Conservation (phyloP, 495 filamentous ascomycete species). For the Neurospora sp. region DNA sequence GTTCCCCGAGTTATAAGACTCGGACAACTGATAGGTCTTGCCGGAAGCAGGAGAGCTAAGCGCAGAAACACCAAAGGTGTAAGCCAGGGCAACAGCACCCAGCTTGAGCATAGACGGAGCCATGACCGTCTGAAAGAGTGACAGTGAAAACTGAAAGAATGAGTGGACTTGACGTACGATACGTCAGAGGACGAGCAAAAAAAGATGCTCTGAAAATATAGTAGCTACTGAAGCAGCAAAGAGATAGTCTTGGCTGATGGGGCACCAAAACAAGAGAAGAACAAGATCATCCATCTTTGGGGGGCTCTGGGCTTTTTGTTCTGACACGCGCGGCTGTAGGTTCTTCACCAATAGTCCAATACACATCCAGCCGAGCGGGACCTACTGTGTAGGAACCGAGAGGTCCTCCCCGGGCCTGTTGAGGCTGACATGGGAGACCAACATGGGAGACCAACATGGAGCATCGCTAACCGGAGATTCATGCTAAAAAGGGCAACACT, state of each 20-base stretch:
- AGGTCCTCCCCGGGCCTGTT: not conserved
- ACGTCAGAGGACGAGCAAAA: constrained; percentile 38
- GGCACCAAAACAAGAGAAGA: constrained; percentile 12
- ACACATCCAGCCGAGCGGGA: not conserved
- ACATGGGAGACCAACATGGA: not conserved
- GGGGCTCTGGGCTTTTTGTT: not conserved
- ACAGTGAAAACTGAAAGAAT: constrained; percentile 22
- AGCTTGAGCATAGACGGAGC: constrained; percentile 33
- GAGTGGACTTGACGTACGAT: constrained; percentile 33
- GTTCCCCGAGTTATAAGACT: constrained; percentile 36
- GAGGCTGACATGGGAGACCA: no score
- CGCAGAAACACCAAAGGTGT: constrained; percentile 22
- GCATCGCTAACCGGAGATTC: not conserved
- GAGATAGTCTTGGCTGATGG: constrained; percentile 9
- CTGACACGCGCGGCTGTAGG: not conserved
- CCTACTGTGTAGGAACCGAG: not conserved
- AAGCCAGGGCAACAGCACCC: constrained; percentile 29
- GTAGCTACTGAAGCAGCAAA: constrained; percentile 16
- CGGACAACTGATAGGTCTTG: constrained; percentile 30
- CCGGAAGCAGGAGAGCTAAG: not conserved
- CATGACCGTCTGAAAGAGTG: constrained; percentile 24
- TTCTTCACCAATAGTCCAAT: not conserved
- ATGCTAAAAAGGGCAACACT: not conserved
- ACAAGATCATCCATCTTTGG: not conserved
- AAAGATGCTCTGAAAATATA: constrained; percentile 19